A percentile compares a stretch with the other conserved stretches of the same genome.
phyloP scores from a whole-genome alignment of 345 rosid species.

The Populus nigra region DNA sequence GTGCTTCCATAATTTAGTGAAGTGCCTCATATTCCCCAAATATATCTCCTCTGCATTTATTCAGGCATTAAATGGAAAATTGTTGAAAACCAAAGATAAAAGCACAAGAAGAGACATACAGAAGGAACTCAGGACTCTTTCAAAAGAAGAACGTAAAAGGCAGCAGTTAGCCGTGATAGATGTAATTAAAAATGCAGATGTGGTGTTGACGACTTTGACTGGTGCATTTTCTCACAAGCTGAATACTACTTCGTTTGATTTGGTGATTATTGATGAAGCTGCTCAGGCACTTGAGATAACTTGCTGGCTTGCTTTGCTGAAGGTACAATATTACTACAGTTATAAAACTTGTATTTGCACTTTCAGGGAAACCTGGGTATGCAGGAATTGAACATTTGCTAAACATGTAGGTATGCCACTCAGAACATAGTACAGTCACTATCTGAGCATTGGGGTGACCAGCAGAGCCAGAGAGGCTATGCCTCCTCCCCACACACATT shows the following conservation, averaged over 20 bases:
- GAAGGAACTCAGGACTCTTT: conserved; percentile 76
- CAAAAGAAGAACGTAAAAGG: conserved; percentile 92
- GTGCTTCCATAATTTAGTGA: conserved; percentile 3
- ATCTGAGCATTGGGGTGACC: neutral
- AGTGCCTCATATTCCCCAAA: conserved; percentile 5
- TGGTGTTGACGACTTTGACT: conserved; percentile 81
- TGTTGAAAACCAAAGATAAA: conserved; percentile 77
- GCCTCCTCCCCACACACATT: neutral
- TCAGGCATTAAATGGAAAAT: conserved; percentile 75
- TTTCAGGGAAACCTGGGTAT: neutral
- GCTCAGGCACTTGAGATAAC: conserved; percentile 98
- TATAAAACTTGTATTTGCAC: neutral
- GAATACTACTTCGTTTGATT: conserved; percentile 66
- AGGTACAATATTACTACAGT: conserved; percentile 39
- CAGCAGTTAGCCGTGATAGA: conserved; percentile 93
- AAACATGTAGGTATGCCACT: neutral
- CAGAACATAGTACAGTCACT: neutral
- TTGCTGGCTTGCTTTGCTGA: conserved; percentile 87
- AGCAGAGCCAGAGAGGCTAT: neutral
- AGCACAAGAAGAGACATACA: conserved; percentile 78
- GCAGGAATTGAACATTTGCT: neutral
- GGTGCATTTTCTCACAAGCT: conserved; percentile 80
- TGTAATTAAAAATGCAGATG: conserved; percentile 79
- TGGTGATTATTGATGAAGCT: conserved; percentile 97
- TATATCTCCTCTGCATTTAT: conserved; percentile 9